phyloP scores from a whole-genome alignment of 2,329 filamentous ascomycete genomes.

The Epichloe sp. region DNA sequence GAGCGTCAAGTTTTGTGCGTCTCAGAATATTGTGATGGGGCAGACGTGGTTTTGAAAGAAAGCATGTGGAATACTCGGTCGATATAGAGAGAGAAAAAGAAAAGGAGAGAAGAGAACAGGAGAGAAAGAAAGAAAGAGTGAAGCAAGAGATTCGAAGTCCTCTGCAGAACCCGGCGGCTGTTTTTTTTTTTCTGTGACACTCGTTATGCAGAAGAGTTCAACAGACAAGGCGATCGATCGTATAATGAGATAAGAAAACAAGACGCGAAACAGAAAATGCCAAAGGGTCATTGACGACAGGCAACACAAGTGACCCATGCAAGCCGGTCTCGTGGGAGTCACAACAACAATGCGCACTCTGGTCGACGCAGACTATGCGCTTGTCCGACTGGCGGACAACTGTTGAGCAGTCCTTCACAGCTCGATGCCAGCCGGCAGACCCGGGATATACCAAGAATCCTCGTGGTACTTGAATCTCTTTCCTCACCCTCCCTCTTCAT shows the following conservation, averaged over 20 bases:
- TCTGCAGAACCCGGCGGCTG: neutral
- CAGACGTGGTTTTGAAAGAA: neutral
- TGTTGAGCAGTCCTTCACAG: slow-evolving; percentile 2
- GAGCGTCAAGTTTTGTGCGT: slow-evolving; percentile 1
- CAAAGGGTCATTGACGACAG: neutral
- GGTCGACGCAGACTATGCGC: neutral
- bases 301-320: neutral
- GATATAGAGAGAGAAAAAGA: neutral
- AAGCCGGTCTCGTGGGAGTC: neutral
- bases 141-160: neutral
- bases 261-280: neutral
- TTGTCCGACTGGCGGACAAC: neutral
- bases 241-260: neutral
- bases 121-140: neutral
- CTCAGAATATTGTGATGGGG: slow-evolving; percentile 1
- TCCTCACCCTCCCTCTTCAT: neutral
- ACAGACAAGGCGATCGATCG: neutral
- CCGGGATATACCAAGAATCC: neutral
- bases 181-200: neutral
- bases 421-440: slow-evolving; percentile 2
- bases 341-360: neutral
- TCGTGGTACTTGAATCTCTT: neutral
- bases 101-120: slow-evolving; percentile 6
- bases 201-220: neutral
- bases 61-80: neutral